Percentiles rank a stretch among this genome's conserved stretches.
These are phyloP conservation scores for Gentiana macrophylla DNA, from an alignment of 257 asterid species.

Conservation along the genomic window DNA sequence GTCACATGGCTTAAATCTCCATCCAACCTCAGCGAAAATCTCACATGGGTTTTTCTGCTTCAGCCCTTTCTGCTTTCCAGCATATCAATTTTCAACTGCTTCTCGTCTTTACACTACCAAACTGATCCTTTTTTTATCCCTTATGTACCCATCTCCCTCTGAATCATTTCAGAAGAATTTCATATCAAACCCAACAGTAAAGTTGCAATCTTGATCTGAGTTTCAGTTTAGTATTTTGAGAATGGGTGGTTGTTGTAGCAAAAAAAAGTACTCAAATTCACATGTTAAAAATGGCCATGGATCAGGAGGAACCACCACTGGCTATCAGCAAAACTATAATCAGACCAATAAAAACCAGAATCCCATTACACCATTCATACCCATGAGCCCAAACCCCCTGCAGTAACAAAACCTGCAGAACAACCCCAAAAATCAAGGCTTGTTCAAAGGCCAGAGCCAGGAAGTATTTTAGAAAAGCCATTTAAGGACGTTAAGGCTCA, in stretches of 20 bases:
- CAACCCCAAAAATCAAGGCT: slow-evolving; percentile 22
- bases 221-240: background rate
- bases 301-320: slow-evolving; percentile 23
- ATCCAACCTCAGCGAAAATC: too few relatives aligned
- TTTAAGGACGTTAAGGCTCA: slow-evolving; percentile 48
- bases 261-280: slow-evolving; percentile 18
- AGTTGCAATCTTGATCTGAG: slow-evolving; percentile 13
- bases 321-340: slow-evolving; percentile 21
- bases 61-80: too few relatives aligned
- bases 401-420: slow-evolving; percentile 15
- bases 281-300: slow-evolving; percentile 24
- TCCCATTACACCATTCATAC: slow-evolving; percentile 17
- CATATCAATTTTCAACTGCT: too few relatives aligned
- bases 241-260: slow-evolving; percentile 67
- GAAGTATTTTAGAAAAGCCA: slow-evolving; percentile 48
- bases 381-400: slow-evolving; percentile 12
- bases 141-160: background rate
- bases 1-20: too few relatives aligned
- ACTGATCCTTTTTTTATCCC: background rate
- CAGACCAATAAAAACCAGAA: slow-evolving; percentile 23
- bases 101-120: too few relatives aligned
- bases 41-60: too few relatives aligned
- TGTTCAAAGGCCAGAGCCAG: slow-evolving; percentile 33
- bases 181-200: background rate
- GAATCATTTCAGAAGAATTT: background rate